A percentile compares a stretch with the other conserved stretches of the same genome.
Evolutionary conservation across 352 stramenopile genomes (phyloP).

Genomic region (Globisporangium solare): DNA sequence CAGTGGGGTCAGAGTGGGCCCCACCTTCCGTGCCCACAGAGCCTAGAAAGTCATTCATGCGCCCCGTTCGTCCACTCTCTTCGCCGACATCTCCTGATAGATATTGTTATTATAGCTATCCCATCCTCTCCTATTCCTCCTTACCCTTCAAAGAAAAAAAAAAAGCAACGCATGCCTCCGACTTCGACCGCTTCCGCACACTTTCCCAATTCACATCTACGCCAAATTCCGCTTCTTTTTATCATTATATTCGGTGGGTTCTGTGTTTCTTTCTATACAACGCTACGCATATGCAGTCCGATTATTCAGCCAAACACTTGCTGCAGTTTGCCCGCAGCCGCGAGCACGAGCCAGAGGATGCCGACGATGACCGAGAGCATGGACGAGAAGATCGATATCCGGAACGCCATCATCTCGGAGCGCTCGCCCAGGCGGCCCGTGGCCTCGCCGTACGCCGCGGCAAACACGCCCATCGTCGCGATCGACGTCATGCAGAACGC

Average conservation of each 20-base stretch:
- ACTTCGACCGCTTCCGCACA: background rate
- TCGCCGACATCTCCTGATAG: too few species aligned
- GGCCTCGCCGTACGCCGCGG: slow-evolving; percentile 75
- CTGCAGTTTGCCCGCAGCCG: slow-evolving; percentile 69
- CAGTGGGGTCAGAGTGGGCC: too few species aligned
- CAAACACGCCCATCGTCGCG: slow-evolving; percentile 89
- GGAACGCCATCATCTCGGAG: slow-evolving; percentile 70
- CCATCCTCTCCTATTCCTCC: too few species aligned
- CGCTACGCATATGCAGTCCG: too few species aligned
- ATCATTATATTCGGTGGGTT: background rate
- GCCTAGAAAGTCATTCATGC: too few species aligned
- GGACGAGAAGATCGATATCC: slow-evolving; percentile 79
- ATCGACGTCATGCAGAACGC: slow-evolving; percentile 89
- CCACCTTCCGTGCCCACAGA: too few species aligned
- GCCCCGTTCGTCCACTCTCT: too few species aligned
- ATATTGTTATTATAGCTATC: too few species aligned
- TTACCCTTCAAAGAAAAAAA: too few species aligned
- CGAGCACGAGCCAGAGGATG: slow-evolving; percentile 76
- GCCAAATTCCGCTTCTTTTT: background rate
- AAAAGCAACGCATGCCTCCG: too few species aligned
- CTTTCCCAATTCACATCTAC: too few species aligned
- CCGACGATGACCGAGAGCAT: slow-evolving; percentile 83
- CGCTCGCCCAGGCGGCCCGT: slow-evolving; percentile 63
- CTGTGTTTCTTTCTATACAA: slow-evolving; percentile 3
- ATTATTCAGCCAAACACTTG: slow-evolving; percentile 61